phyloP scores from a whole-genome alignment of 805 yeast genomes.

The Yamadazyma endophytica region DNA sequence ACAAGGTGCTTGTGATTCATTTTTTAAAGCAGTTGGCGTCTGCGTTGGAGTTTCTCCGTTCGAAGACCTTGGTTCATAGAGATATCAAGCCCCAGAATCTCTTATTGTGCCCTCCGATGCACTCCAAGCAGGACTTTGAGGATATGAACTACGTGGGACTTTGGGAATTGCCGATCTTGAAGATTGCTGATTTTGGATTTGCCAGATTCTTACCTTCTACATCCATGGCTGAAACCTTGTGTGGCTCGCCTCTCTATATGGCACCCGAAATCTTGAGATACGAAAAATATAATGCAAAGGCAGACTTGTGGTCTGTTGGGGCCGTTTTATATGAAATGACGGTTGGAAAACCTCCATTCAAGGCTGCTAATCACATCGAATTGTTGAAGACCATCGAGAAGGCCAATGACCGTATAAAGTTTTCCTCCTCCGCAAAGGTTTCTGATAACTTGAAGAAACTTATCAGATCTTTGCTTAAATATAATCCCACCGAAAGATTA shows the following conservation, averaged over 20 bases:
- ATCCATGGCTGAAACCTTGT: slow-evolving; percentile 91
- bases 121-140: slow-evolving; percentile 56
- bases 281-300: slow-evolving; percentile 95
- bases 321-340: slow-evolving; percentile 95
- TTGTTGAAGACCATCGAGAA: slow-evolving; percentile 80
- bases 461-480: slow-evolving; percentile 71
- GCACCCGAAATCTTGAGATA: slow-evolving; percentile 95
- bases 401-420: slow-evolving; percentile 70
- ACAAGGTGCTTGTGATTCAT: slow-evolving; percentile 73
- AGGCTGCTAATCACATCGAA: slow-evolving; percentile 90
- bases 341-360: slow-evolving; percentile 94
- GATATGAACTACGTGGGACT: slow-evolving; percentile 64
- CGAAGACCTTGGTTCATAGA: slow-evolving; percentile 84
- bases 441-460: slow-evolving; percentile 64
- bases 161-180: slow-evolving; percentile 85
- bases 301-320: slow-evolving; percentile 97
- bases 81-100: slow-evolving; percentile 94
- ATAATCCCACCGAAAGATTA: slow-evolving; percentile 83
- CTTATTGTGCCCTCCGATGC: slow-evolving; percentile 76
- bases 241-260: slow-evolving; percentile 98
- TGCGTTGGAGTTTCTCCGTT: slow-evolving; percentile 77
- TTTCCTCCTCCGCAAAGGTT: slow-evolving; percentile 66
- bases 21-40: slow-evolving; percentile 83
- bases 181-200: slow-evolving; percentile 96
- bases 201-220: slow-evolving; percentile 93